Evolutionary conservation across 2,329 filamentous ascomycete genomes (phyloP), one percentile per base, ranked within the genome.

Genomic region (Cadophora gregata): DNA sequence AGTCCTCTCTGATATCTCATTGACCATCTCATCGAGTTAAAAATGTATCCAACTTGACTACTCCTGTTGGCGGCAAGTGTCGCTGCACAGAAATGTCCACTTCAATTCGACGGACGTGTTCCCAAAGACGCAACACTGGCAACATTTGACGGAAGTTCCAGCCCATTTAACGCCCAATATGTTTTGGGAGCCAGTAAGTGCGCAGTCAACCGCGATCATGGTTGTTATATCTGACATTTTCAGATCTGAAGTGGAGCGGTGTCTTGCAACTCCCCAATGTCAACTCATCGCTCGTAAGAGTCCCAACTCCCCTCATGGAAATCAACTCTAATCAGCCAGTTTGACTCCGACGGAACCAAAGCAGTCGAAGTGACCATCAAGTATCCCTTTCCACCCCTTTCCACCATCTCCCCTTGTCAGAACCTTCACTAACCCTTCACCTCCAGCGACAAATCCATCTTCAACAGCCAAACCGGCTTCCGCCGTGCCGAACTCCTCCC

Each of bases 391-490:
- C 16, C 36, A 33, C 10, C 31, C 6, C 31, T 33, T 33, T 10
- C 31, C 10, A 5, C 31, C 8, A n/a, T 19, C 12, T 38, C 25
- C 36, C 25, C 4, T 19, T 33, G 12, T 47, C 55, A 36, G 31
- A 19, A 8, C 33, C 19, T 1, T 16, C 7, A 59, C 21, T 31
- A 14, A 59, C 33, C n/a, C 33, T 64, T 33, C 36, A 8, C 36
- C 61, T 10, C 29, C 25, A 59, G 56, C 56, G 86, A 89, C 75
- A 73, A 82, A 67, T 87, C 85, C 71, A 88, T 90, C 76, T 90
- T 89, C 77, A 82, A 83, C 71, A 75, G 81, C 53, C 87, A 90
- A 76, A 78, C 78, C 3, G 87, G 87, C 24, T 89, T 90, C 79
- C 83, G 87, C 48, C 85, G 87, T 68, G 84, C 84, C 1, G 87